These are phyloP conservation scores for Cryptococcus neoformans DNA, from an alignment of 1,284 basidiomycete genomes.

Conservation along the genomic window DNA sequence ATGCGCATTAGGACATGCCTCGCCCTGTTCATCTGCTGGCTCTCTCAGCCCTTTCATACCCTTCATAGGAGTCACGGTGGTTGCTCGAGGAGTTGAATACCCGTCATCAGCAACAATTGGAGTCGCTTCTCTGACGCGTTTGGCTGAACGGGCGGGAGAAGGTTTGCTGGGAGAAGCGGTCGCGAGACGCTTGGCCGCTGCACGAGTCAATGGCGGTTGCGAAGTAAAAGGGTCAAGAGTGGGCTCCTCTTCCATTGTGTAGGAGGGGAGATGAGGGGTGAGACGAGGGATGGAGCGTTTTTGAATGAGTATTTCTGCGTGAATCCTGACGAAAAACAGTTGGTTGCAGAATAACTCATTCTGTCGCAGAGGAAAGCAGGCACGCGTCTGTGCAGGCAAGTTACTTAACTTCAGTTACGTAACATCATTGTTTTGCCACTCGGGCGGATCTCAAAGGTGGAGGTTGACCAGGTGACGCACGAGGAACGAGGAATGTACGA, in stretches of 20 bases:
- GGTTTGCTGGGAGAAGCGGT: neutral
- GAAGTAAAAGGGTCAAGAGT: neutral
- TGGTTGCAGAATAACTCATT: too few relatives aligned
- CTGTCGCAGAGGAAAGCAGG: too few relatives aligned
- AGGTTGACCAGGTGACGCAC: too few relatives aligned
- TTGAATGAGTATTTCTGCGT: too few relatives aligned
- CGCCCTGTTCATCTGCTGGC: constrained; percentile 1
- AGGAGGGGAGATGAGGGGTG: neutral
- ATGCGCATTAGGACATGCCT: neutral
- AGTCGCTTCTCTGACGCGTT: constrained; percentile 21
- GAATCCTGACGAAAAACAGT: too few relatives aligned
- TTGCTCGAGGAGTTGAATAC: neutral
- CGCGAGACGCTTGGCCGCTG: neutral
- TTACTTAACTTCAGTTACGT: too few relatives aligned
- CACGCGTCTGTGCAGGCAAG: too few relatives aligned
- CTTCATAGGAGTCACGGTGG: constrained; percentile 3
- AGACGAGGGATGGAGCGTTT: neutral
- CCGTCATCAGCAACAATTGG: constrained; percentile 9
- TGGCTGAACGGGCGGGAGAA: constrained; percentile 3
- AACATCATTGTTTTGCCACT: too few relatives aligned
- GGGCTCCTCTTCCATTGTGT: neutral
- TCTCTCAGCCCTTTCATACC: constrained; percentile 9
- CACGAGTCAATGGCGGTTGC: neutral
- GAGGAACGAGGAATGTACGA: too few relatives aligned
- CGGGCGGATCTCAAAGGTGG: too few relatives aligned